A percentile compares a stretch with the other conserved stretches of the same genome.
These are phyloP conservation scores for Allium sativum DNA, from an alignment of 106 monocot species.

Conservation along the genomic window DNA sequence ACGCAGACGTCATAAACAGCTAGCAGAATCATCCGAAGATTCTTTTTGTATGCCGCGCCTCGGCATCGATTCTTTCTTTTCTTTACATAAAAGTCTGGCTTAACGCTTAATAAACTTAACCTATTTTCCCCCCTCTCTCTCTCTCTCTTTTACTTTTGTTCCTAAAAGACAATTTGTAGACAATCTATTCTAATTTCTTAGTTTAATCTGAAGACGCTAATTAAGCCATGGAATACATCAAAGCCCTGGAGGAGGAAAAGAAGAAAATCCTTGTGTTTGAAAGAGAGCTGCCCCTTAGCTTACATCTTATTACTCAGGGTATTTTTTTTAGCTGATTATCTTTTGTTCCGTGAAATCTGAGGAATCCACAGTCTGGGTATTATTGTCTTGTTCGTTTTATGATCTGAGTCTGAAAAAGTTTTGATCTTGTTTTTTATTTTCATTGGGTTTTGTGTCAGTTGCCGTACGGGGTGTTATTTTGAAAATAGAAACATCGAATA, in stretches of 20 bases:
- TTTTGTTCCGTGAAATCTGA: slow-evolving; percentile 37
- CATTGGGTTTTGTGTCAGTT: slow-evolving; percentile 18
- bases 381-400: background rate
- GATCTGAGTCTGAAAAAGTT: too few species aligned
- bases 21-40: background rate
- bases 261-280: slow-evolving; percentile 70
- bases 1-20: slow-evolving; percentile 23
- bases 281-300: slow-evolving; percentile 42
- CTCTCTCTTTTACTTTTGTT: background rate
- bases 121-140: background rate
- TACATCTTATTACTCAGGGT: slow-evolving; percentile 38
- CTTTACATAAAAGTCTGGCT: background rate
- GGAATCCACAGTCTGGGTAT: slow-evolving; percentile 14
- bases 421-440: too few species aligned
- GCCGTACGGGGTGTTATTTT: background rate
- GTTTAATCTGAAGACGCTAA: background rate
- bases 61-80: slow-evolving; percentile 26
- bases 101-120: background rate
- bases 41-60: slow-evolving; percentile 55
- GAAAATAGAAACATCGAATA: background rate
- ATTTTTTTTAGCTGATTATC: slow-evolving; percentile 37
- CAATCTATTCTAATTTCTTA: background rate
- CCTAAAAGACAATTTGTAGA: too few species aligned
- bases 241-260: slow-evolving; percentile 59
- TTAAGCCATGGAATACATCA: slow-evolving; percentile 28